Percentiles rank a stretch among this genome's conserved stretches.
Conservation (phyloP, 148 eudicot species). For the Agrostemma githago region DNA sequence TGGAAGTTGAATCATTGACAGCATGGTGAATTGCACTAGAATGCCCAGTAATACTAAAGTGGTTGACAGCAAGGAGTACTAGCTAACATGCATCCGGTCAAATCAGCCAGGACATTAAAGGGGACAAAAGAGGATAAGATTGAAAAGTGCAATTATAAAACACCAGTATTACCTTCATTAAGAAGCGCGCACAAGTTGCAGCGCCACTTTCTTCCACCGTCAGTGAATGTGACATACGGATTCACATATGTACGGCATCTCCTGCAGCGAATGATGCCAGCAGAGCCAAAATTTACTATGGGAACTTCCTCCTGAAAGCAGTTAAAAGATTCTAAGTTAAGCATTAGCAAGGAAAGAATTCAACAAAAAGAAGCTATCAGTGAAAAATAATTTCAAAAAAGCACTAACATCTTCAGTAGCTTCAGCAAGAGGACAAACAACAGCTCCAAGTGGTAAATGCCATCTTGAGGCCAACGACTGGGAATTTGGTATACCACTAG, state of each 20-base stretch:
- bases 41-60: background rate
- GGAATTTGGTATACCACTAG: conserved; percentile 77
- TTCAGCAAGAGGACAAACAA: conserved; percentile 97
- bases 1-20: background rate
- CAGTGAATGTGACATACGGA: conserved; percentile 79
- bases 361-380: background rate
- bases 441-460: conserved; percentile 98
- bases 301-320: conserved; percentile 91
- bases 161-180: conserved; percentile 72
- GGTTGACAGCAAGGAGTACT: background rate
- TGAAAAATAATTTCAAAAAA: conserved; percentile 8
- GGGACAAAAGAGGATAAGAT: background rate
- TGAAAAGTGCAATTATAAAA: conserved; percentile 1
- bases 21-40: background rate
- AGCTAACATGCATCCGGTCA: background rate
- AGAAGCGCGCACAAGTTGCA: conserved; percentile 89
- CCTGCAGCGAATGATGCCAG: conserved; percentile 91
- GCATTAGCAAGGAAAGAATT: conserved; percentile 14
- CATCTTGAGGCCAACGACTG: conserved; percentile 91
- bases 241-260: conserved; percentile 91
- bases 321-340: conserved; percentile 11
- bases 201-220: conserved; percentile 95
- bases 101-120: background rate
- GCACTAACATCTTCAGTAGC: conserved; percentile 79
- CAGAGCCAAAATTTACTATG: conserved; percentile 68